phyloP scores from a whole-genome alignment of 768 basidiomycete species.

The Trametes sanguinea region DNA sequence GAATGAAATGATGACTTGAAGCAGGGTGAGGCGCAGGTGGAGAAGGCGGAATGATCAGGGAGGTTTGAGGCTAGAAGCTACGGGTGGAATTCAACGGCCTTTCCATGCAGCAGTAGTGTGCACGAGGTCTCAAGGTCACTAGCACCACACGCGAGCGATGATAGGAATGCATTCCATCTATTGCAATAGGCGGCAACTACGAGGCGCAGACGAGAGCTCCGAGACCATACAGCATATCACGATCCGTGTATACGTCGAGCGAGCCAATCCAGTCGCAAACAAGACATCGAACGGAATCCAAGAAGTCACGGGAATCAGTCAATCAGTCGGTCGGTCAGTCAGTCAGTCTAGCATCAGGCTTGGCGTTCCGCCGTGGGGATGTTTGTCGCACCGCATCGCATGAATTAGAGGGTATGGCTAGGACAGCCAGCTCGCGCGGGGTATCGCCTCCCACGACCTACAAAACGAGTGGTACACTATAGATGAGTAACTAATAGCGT shows the following conservation, averaged over 20 bases:
- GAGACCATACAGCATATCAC: background rate
- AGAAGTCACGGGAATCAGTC: background rate
- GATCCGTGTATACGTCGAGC: background rate
- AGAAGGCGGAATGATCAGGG: too few relatives aligned
- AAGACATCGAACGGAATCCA: too few relatives aligned
- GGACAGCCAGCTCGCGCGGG: conserved; percentile 3
- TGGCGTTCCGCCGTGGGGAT: too few relatives aligned
- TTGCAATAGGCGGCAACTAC: background rate
- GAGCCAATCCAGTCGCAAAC: too few relatives aligned
- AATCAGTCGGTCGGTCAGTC: background rate
- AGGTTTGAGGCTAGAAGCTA: too few relatives aligned
- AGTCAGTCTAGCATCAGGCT: too few relatives aligned
- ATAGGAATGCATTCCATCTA: conserved; percentile 4
- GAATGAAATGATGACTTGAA: too few relatives aligned
- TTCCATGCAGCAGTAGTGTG: too few relatives aligned
- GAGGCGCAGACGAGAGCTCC: background rate
- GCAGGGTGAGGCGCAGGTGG: too few relatives aligned
- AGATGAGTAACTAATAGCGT: background rate
- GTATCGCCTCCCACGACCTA: conserved; percentile 15
- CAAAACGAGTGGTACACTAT: conserved; percentile 6
- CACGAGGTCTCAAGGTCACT: too few relatives aligned
- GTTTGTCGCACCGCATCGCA: background rate
- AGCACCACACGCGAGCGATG: background rate
- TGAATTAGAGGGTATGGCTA: conserved; percentile 14
- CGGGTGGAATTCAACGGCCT: too few relatives aligned